Conservation (phyloP, 805 yeast genomes). For the Candida manassasensis region DNA sequence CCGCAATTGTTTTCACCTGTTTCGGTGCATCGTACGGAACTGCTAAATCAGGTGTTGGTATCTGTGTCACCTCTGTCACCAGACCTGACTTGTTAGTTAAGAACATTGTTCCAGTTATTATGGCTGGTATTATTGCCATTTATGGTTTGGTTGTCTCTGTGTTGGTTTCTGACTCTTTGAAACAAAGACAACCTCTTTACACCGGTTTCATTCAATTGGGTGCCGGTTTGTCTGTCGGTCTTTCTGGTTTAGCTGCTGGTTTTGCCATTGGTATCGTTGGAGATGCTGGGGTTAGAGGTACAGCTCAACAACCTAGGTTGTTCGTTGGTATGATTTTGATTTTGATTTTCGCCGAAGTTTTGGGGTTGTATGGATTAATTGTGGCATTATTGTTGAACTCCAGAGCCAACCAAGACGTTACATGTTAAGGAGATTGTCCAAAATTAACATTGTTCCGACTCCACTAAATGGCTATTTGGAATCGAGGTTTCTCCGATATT, state of each 20-base stretch:
- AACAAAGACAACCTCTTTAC: conserved; percentile 87
- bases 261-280: conserved; percentile 99
- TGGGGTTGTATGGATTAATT: conserved; percentile 97
- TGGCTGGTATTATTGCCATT: conserved; percentile 99
- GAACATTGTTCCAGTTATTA: conserved; percentile 93
- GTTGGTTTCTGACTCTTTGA: conserved; percentile 82
- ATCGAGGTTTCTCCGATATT: no score
- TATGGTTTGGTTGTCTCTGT: conserved; percentile 97
- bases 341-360: conserved; percentile 97
- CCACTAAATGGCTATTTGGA: no score
- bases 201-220: conserved; percentile 98
- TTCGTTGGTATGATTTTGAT: conserved; percentile 98
- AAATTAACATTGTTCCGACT: no score
- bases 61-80: conserved; percentile 94
- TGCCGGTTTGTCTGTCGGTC: conserved; percentile 96
- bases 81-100: conserved; percentile 95
- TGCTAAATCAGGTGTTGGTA: conserved; percentile 99
- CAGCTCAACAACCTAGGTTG: conserved; percentile 96
- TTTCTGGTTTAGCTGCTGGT: conserved; percentile 97
- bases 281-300: conserved; percentile 98
- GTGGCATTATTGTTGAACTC: conserved; percentile 97
- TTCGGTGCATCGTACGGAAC: conserved; percentile 99
- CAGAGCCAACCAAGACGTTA: conserved; percentile 90
- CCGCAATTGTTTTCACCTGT: conserved; percentile 97
- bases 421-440: conserved; percentile 54